Base-by-base conservation (phyloP, 139 green algal genomes). In the Choricystis sp. region DNA sequence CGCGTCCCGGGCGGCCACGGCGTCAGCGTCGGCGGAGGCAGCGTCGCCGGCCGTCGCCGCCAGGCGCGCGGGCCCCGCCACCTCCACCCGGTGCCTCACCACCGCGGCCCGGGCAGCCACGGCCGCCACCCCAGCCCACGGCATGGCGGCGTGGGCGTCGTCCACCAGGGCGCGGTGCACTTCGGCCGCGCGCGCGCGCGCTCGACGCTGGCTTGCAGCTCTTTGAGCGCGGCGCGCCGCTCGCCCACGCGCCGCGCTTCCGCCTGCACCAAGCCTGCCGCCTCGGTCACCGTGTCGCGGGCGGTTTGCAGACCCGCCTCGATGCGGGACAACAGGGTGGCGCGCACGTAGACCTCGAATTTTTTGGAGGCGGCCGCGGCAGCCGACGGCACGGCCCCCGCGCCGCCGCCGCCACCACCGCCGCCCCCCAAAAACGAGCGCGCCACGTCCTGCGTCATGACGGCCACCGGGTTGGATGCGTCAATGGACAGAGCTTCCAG, bases 341-440 rank as follows among this genome's bases (percentile, higher is more conserved):
- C 80, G 61, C 84, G 60, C 82, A 91, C 86, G 73, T 84, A 91
- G 59, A 87, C 73, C 16, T 76, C 57, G 60, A 78, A 91, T 72
- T 86, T 85, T 40, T 75, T 65, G 22, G 59, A 59, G 30, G 76
- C 75, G 31, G 76, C 31, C 49, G 63, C 71, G 56, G 29, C 57
- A 59, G n/a, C n/a, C n/a, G n/a, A n/a, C n/a, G n/a, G n/a, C n/a
- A n/a, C n/a, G n/a, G n/a, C n/a, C n/a, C n/a, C n/a, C 9, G 40
- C 40, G 9, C 9, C 9, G 9, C 62, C 72, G 56, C 57, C 59
- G 27, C 55, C 21, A 25, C 24, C 58, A 5, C 22, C 52, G 31
- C 31, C 69, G 26, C 77, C 76, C 20, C 65, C 68, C 59, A 89
- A 66, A 71, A 91, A 87, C 55, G 56, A 70, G 23, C 81, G 72